Percentiles rank a stretch among this genome's conserved stretches.
phyloP scores from a whole-genome alignment of 805 yeast genomes.

The Candida oleophila region DNA sequence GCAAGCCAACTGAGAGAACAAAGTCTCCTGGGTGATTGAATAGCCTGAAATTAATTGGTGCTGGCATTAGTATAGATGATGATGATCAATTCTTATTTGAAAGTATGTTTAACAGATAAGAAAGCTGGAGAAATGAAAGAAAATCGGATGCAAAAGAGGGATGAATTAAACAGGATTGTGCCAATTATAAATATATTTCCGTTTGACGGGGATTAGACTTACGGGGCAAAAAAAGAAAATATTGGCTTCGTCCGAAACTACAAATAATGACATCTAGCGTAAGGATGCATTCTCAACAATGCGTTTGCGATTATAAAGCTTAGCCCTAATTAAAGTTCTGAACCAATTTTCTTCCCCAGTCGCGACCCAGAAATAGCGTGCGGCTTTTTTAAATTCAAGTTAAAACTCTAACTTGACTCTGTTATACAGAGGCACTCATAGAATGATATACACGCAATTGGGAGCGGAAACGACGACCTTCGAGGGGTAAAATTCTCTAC shows the following conservation, averaged over 20 bases:
- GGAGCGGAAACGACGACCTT: no score
- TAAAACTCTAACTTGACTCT: no score
- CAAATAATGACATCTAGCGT: neutral
- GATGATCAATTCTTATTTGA: neutral
- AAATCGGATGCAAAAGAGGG: neutral
- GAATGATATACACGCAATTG: no score
- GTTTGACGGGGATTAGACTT: no score
- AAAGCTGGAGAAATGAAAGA: neutral
- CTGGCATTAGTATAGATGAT: no score
- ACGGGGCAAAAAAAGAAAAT: no score
- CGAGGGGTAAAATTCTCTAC: no score
- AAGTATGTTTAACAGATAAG: neutral
- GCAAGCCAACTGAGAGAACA: neutral
- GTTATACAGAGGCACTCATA: no score
- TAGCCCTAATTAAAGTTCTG: neutral
- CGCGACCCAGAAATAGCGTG: constrained; percentile 6
- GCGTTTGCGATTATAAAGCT: neutral
- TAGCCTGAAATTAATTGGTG: neutral
- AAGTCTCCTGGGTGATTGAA: neutral
- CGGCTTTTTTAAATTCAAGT: neutral
- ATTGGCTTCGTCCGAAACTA: no score
- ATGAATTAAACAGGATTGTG: no score
- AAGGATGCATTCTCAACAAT: neutral
- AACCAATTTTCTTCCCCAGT: neutral
- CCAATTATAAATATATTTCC: no score